Evolutionary conservation across 805 yeast species (phyloP).

Genomic region (Sungouiozyma ichnusensis): DNA sequence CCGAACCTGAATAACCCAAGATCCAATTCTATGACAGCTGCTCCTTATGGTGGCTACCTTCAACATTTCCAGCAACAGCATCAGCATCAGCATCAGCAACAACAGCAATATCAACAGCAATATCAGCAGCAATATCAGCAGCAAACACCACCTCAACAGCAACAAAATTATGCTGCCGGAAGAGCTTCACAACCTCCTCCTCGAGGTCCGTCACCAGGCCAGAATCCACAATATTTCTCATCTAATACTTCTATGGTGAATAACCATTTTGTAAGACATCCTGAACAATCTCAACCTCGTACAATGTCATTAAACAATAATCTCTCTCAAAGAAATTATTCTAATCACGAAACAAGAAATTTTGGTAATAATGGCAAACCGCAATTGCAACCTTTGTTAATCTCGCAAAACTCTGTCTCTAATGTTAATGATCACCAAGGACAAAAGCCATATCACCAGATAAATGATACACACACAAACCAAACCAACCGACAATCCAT

Average conservation of each 20-base stretch:
- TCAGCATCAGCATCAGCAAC: conserved; percentile 1
- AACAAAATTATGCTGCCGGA: neutral
- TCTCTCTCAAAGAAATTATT: conserved; percentile 1
- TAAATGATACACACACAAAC: neutral
- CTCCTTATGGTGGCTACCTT: neutral
- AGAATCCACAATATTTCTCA: neutral
- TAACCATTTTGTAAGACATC: neutral
- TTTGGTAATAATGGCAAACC: conserved; percentile 4
- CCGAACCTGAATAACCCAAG: conserved; percentile 4
- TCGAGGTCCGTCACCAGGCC: neutral
- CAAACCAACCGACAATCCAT: neutral
- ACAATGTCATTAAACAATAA: conserved; percentile 5
- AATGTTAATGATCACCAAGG: neutral
- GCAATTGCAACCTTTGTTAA: neutral
- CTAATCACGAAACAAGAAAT: neutral
- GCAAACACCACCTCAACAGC: no score
- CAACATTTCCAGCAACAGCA: neutral
- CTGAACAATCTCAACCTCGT: conserved; percentile 3
- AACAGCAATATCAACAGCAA: conserved; percentile 3
- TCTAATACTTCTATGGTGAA: neutral
- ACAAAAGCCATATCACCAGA: neutral
- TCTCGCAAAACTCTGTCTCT: neutral
- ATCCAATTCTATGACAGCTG: conserved; percentile 6
- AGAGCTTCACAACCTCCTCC: neutral
- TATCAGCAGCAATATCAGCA: conserved; percentile 5